phyloP scores from a whole-genome alignment of 2,329 filamentous ascomycete species.

The Thyridium curvatum region DNA sequence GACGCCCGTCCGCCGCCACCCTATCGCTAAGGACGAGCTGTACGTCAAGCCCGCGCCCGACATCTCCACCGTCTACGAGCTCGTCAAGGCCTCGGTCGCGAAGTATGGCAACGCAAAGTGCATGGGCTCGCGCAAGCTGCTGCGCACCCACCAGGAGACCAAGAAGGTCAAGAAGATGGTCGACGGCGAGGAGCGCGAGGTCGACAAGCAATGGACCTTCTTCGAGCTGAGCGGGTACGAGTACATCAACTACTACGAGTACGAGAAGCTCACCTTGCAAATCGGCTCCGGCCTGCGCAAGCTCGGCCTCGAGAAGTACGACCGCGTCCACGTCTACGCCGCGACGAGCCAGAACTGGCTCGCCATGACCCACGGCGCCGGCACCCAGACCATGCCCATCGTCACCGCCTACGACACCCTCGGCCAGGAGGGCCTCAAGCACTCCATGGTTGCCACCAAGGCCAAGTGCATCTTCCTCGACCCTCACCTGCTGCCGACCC shows the following conservation, averaged over 20 bases:
- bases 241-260: constrained; percentile 73
- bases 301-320: constrained; percentile 62
- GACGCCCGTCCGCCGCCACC: constrained; percentile 66
- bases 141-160: constrained; percentile 73
- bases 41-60: constrained; percentile 53
- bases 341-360: constrained; percentile 58
- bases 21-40: constrained; percentile 55
- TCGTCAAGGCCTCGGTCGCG: constrained; percentile 60
- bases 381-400: constrained; percentile 74
- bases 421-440: constrained; percentile 67
- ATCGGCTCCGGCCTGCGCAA: constrained; percentile 66
- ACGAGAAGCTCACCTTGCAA: constrained; percentile 62
- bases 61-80: constrained; percentile 69
- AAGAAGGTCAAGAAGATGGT: constrained; percentile 88
- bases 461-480: constrained; percentile 71
- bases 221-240: constrained; percentile 77
- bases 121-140: constrained; percentile 64
- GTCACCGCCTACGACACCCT: constrained; percentile 82
- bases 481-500: constrained; percentile 58
- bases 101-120: constrained; percentile 60
- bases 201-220: constrained; percentile 84
- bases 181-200: constrained; percentile 70
- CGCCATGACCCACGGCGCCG: constrained; percentile 41
- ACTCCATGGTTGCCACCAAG: constrained; percentile 66
- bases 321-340: constrained; percentile 74